phyloP scores from a whole-genome alignment of 164 flowering plant species.

The Chloranthus sessilifolius region DNA sequence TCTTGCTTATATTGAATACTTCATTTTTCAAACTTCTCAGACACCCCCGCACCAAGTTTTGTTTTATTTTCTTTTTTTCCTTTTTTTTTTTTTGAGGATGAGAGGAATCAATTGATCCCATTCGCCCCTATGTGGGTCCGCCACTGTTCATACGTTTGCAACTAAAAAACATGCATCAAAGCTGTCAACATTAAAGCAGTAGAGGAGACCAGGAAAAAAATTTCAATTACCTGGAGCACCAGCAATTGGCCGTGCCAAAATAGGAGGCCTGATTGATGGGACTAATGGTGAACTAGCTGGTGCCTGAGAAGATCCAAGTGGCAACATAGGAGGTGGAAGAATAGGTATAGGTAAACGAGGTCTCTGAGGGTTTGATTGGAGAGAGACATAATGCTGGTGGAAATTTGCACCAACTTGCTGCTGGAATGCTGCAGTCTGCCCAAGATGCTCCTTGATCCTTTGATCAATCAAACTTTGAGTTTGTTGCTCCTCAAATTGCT shows the following conservation, averaged over 20 bases:
- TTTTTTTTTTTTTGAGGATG: too few species aligned
- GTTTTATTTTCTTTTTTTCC: too few species aligned
- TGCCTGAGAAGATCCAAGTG: constrained; percentile 21
- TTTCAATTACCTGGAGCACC: constrained; percentile 42
- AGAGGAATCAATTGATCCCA: too few species aligned
- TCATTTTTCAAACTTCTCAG: too few species aligned
- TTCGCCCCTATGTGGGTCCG: too few species aligned
- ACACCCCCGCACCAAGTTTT: too few species aligned
- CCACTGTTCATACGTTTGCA: too few species aligned
- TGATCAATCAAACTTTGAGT: constrained; percentile 93
- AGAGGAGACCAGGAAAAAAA: background rate
- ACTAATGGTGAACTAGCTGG: constrained; percentile 31
- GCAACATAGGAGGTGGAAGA: constrained; percentile 36
- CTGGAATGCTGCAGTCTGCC: constrained; percentile 71
- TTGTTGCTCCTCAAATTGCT: constrained; percentile 90
- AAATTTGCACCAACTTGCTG: constrained; percentile 82
- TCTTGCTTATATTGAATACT: too few species aligned
- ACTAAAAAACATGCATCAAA: too few species aligned
- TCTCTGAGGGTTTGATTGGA: constrained; percentile 33
- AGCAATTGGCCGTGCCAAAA: constrained; percentile 47
- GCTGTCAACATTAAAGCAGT: constrained; percentile 1
- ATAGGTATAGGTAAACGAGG: constrained; percentile 67
- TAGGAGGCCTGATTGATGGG: constrained; percentile 76
- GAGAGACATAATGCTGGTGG: constrained; percentile 51
- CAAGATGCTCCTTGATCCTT: constrained; percentile 89